Base-by-base conservation (phyloP, 805 yeast species). In the Isabelozyma gotoi region DNA sequence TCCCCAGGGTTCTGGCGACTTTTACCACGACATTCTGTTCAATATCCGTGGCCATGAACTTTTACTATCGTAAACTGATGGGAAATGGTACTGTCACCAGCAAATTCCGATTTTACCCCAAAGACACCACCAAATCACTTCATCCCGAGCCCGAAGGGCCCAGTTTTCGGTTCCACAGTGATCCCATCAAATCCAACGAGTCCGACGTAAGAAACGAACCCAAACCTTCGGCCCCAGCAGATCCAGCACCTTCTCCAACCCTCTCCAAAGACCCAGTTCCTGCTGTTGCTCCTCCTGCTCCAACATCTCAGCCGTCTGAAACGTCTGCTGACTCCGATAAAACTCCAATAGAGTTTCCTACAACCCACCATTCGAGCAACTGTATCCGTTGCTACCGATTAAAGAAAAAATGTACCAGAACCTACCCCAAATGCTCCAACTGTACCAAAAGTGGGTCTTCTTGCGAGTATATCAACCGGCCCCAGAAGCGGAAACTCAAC, bases 351-450 rank as follows among this genome's bases (percentile, higher is more conserved):
- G 53, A 46, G 35, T 35, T 20, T 15, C 45, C 51, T 2, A 46
- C 39, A 7, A 57, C 67, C 16, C 71, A 64, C 46, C 71, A 66
- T 45, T 60, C 66, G 11, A 60, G 57, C 47, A 70, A 67, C 55
- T 71, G 76, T 45, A 60, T 52, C 29, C 53, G 74, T 16, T 71
- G 76, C 52, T 69, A 71, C 45, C 55, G 69, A 32, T 57, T 71
- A 43, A 71, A 71, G 57, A 71, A 71, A 50, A 68, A 69, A 51
- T 71, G 76, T 47, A 59, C 63, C 37, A 56, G 74, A 40, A 60
- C 58, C 27, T 64, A 62, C 42, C 76, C 76, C 7, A 53, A 49
- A 41, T 71, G 77, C 41, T 51, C 56, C 34, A 62, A 67, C 49
- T 71, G 77, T 48, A 41, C 37, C n/a, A 63, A 63, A 43, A 54